phyloP scores from a whole-genome alignment of 1,139 yeast genomes.

The Hanseniaspora uvarum region DNA sequence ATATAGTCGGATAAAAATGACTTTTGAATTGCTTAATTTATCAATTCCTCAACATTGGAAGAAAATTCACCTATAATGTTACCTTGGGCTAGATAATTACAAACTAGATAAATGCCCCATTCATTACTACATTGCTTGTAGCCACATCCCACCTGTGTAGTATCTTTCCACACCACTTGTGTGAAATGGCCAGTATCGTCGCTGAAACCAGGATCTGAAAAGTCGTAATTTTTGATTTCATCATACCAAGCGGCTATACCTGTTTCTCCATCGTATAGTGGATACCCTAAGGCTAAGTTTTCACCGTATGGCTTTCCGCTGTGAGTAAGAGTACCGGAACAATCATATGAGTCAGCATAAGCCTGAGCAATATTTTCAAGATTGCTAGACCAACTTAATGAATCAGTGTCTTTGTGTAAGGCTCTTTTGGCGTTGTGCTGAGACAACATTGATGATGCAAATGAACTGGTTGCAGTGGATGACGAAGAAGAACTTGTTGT shows the following conservation, averaged over 20 bases:
- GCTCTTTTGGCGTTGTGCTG: constrained; percentile 65
- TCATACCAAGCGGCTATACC: constrained; percentile 79
- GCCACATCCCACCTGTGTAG: constrained; percentile 70
- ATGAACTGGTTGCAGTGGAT: constrained; percentile 26
- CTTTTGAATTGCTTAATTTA: not conserved
- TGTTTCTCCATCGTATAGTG: constrained; percentile 34
- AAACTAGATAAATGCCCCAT: constrained; percentile 49
- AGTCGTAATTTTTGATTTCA: constrained; percentile 55
- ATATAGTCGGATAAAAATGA: too few relatives aligned
- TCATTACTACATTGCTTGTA: constrained; percentile 38
- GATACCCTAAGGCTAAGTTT: constrained; percentile 70
- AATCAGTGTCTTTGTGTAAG: constrained; percentile 45
- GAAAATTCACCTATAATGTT: constrained; percentile 40
- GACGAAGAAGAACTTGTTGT: constrained; percentile 20
- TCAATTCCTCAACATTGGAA: constrained; percentile 28
- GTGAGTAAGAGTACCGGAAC: constrained; percentile 60
- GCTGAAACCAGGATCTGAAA: constrained; percentile 36
- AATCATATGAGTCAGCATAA: constrained; percentile 59
- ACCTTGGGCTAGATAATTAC: constrained; percentile 55
- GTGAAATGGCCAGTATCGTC: constrained; percentile 64
- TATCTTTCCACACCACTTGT: constrained; percentile 69
- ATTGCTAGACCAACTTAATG: constrained; percentile 53
- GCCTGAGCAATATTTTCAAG: constrained; percentile 59
- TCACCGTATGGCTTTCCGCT: constrained; percentile 78
- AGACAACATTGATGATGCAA: constrained; percentile 37